These are phyloP conservation scores for Calonectria pseudoturangicola DNA, from an alignment of 2,329 filamentous ascomycete genomes.

Conservation along the genomic window DNA sequence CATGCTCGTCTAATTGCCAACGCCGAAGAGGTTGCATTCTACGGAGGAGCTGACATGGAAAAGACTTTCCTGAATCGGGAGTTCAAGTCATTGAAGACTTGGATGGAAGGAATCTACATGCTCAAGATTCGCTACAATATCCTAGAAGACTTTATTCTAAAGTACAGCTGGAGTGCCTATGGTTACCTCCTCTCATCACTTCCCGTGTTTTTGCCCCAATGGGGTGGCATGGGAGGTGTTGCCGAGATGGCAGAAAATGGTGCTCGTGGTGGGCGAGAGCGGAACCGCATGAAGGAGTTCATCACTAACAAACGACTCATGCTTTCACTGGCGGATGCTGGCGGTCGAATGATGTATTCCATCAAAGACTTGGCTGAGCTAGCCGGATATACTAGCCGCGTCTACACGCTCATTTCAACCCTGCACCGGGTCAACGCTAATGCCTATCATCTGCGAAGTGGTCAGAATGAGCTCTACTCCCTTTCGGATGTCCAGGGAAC, in stretches of 20 bases:
- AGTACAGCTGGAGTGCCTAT: slow-evolving; percentile 99
- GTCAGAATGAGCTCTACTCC: slow-evolving; percentile 88
- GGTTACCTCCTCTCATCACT: slow-evolving; percentile 95
- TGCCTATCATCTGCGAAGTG: slow-evolving; percentile 83
- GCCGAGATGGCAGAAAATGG: slow-evolving; percentile 76
- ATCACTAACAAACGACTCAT: slow-evolving; percentile 99
- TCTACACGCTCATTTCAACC: slow-evolving; percentile 96
- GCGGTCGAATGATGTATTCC: slow-evolving; percentile 99
- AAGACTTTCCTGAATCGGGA: slow-evolving; percentile 93
- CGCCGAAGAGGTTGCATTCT: slow-evolving; percentile 98
- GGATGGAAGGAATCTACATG: slow-evolving; percentile 99
- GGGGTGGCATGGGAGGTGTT: slow-evolving; percentile 88
- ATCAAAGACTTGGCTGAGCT: slow-evolving; percentile 98
- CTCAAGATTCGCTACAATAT: slow-evolving; percentile 99
- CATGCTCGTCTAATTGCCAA: slow-evolving; percentile 96
- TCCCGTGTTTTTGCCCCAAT: slow-evolving; percentile 94
- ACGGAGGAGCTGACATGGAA: slow-evolving; percentile 95
- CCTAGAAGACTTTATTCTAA: slow-evolving; percentile 97
- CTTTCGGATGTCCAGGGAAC: slow-evolving; percentile 95
- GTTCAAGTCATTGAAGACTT: slow-evolving; percentile 93
- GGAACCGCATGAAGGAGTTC: slow-evolving; percentile 96
- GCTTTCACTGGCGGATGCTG: slow-evolving; percentile 96
- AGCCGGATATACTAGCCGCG: slow-evolving; percentile 95
- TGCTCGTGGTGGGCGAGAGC: slow-evolving; percentile 78
- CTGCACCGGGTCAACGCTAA: slow-evolving; percentile 94